Percentiles rank a stretch among this genome's conserved stretches.
These are phyloP conservation scores for Volvox africanus DNA, from an alignment of 139 green algal species.

Conservation along the genomic window DNA sequence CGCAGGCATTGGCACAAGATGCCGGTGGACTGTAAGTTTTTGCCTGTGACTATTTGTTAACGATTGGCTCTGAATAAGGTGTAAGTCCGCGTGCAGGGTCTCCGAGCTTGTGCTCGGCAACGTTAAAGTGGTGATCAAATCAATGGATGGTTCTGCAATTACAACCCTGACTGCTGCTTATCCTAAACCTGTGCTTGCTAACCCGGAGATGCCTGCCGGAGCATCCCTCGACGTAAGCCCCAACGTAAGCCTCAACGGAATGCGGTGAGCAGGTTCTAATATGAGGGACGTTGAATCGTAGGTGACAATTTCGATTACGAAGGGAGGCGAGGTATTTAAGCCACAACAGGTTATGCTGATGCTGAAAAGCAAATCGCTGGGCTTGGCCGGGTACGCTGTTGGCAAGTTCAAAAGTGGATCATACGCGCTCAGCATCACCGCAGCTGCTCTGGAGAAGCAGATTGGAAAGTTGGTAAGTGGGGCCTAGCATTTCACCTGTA, in stretches of 20 bases:
- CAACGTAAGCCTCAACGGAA: not conserved
- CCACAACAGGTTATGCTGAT: conserved; percentile 65
- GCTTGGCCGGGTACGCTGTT: conserved; percentile 57
- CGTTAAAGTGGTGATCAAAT: conserved; percentile 31
- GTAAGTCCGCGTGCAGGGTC: not conserved
- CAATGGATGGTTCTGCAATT: conserved; percentile 4
- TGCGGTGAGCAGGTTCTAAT: not conserved
- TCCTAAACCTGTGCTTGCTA: conserved; percentile 36
- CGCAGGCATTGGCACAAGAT: conserved; percentile 14
- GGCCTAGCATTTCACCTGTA: not conserved
- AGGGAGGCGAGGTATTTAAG: conserved; percentile 49
- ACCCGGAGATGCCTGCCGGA: conserved; percentile 18
- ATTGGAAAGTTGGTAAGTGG: conserved; percentile 55
- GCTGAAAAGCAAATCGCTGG: conserved; percentile 43
- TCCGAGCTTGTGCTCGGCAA: conserved; percentile 1
- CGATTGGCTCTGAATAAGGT: not conserved
- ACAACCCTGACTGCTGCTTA: not conserved
- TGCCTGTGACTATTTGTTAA: not conserved
- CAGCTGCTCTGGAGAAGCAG: conserved; percentile 58
- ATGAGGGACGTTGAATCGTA: conserved; percentile 19
- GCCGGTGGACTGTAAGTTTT: not conserved
- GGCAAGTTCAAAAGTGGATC: conserved; percentile 55
- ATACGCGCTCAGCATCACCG: conserved; percentile 31
- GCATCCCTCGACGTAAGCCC: conserved; percentile 22
- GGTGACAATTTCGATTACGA: conserved; percentile 43